These are phyloP conservation scores for Wallemia mellicola DNA, from an alignment of 1,284 basidiomycete genomes.

Conservation along the genomic window DNA sequence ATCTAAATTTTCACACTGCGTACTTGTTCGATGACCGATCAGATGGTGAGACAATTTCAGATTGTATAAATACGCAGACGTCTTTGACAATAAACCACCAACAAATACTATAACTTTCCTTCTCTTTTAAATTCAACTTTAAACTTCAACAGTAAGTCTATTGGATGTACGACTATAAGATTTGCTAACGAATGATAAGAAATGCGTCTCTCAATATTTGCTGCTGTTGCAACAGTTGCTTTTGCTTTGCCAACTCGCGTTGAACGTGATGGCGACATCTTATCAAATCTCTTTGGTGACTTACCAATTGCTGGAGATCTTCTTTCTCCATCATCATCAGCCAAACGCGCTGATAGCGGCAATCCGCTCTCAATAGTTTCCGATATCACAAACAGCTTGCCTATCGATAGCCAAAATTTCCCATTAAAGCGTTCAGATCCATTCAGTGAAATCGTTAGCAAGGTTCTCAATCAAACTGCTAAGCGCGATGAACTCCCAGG, in stretches of 20 bases:
- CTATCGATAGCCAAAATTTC: neutral
- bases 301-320: neutral
- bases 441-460: neutral
- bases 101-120: neutral
- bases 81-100: neutral
- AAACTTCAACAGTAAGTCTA: neutral
- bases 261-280: neutral
- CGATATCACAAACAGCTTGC: neutral
- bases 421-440: neutral
- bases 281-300: neutral
- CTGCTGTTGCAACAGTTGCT: neutral
- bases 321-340: too few species aligned
- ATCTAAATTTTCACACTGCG: neutral
- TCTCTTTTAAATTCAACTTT: neutral
- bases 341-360: neutral
- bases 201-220: neutral
- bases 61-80: neutral
- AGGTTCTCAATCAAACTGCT: neutral
- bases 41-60: neutral
- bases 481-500: neutral
- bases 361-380: neutral
- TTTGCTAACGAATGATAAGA: neutral
- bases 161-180: too few species aligned
- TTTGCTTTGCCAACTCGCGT: neutral
- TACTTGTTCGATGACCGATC: neutral